Percentiles rank a stretch among this genome's conserved stretches.
Evolutionary conservation across 768 basidiomycete species (phyloP).

Genomic region (Tylopilus cervinicoccineus): DNA sequence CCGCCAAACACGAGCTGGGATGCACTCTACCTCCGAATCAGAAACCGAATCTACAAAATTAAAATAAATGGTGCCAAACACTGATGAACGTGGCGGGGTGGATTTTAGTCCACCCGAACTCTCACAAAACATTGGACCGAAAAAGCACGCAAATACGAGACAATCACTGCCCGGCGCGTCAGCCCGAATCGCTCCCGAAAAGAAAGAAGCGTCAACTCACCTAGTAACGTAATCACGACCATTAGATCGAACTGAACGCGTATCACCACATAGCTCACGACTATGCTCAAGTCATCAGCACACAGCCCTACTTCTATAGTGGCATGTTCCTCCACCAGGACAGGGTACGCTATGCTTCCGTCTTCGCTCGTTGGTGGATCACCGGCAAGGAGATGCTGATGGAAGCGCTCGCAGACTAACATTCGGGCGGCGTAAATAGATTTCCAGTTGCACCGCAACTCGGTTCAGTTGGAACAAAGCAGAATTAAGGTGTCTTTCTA

Average conservation of each 20-base stretch:
- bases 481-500: constrained; percentile 42
- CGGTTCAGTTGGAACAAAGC: constrained; percentile 41
- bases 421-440: constrained; percentile 15
- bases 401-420: constrained; percentile 6
- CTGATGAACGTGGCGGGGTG: constrained; percentile 57
- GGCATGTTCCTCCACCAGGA: constrained; percentile 56
- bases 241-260: constrained; percentile 53
- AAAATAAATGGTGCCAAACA: constrained; percentile 3
- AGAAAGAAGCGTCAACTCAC: constrained; percentile 1
- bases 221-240: constrained; percentile 32
- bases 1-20: constrained; percentile 66
- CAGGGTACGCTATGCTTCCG: constrained; percentile 49
- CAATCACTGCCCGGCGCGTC: constrained; percentile 31
- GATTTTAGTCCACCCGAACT: constrained; percentile 54
- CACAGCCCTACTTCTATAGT: constrained; percentile 48
- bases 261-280: constrained; percentile 51
- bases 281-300: constrained; percentile 43
- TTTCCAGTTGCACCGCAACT: constrained; percentile 24
- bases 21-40: constrained; percentile 31
- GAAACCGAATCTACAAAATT: background rate
- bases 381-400: background rate
- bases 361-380: constrained; percentile 16
- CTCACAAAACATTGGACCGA: constrained; percentile 66
- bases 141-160: constrained; percentile 59
- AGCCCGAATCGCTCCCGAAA: background rate